These are phyloP conservation scores for Candida railenensis DNA, from an alignment of 805 yeast species.

Conservation along the genomic window DNA sequence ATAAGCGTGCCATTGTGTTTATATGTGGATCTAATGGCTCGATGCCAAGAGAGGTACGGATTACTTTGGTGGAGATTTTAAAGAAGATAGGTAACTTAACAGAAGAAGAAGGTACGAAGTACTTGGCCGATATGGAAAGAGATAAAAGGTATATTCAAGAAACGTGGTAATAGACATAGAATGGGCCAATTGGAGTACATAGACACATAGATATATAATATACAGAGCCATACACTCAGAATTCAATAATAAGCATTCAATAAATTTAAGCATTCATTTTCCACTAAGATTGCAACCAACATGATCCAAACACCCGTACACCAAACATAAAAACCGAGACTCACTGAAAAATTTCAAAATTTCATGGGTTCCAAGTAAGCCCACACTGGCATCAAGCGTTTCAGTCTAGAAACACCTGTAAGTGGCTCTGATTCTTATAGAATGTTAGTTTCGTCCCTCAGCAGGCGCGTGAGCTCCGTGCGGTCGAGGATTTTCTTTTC, in stretches of 20 bases:
- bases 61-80: conserved; percentile 70
- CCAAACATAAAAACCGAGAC: too few relatives aligned
- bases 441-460: background rate
- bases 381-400: too few relatives aligned
- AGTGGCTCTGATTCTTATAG: too few relatives aligned
- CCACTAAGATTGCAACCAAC: too few relatives aligned
- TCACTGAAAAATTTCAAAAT: background rate
- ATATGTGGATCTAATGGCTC: conserved; percentile 92
- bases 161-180: conserved; percentile 59
- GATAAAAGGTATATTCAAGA: conserved; percentile 76
- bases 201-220: background rate
- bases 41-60: conserved; percentile 87
- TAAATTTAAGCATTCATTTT: background rate
- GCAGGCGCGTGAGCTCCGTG: background rate
- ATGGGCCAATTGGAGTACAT: too few relatives aligned
- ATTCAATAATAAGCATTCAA: too few relatives aligned
- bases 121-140: conserved; percentile 59
- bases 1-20: conserved; percentile 61
- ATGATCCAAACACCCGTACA: background rate
- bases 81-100: conserved; percentile 42
- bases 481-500: background rate
- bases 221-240: background rate
- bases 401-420: too few relatives aligned
- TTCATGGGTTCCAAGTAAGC: too few relatives aligned
- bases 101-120: conserved; percentile 48